Evolutionary conservation across 1,284 basidiomycete genomes (phyloP).

Genomic region (Pseudozyma tsukubaensis): DNA sequence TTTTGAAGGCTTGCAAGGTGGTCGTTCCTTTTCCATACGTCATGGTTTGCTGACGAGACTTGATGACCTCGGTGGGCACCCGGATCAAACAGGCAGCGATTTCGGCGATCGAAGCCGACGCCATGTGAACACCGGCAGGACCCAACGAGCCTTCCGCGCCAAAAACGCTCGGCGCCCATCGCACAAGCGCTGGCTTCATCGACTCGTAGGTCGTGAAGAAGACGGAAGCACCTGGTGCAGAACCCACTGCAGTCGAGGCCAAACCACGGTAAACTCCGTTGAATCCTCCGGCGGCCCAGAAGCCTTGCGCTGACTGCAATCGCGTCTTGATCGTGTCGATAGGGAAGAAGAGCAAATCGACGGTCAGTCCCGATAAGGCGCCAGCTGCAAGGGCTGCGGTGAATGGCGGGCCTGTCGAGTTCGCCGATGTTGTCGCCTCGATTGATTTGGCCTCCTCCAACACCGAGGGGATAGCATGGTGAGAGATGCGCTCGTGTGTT

Average conservation of each 20-base stretch:
- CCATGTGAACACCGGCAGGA: conserved; percentile 68
- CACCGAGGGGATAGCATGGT: conserved; percentile 34
- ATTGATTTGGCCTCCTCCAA: conserved; percentile 21
- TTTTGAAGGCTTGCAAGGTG: conserved; percentile 71
- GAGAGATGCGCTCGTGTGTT: conserved; percentile 20
- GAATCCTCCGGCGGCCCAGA: conserved; percentile 87
- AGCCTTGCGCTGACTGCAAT: conserved; percentile 88
- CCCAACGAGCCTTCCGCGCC: conserved; percentile 37
- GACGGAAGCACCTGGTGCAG: conserved; percentile 92
- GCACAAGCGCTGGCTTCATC: conserved; percentile 76
- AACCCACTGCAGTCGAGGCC: conserved; percentile 93
- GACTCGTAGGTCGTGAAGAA: conserved; percentile 97
- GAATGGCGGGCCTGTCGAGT: conserved; percentile 23
- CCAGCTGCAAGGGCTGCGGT: conserved; percentile 52
- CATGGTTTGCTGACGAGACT: conserved; percentile 83
- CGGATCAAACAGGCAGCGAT: conserved; percentile 86
- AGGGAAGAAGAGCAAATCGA: conserved; percentile 92
- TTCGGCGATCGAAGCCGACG: conserved; percentile 68
- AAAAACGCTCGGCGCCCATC: conserved; percentile 30
- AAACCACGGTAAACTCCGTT: conserved; percentile 92
- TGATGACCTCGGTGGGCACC: conserved; percentile 94
- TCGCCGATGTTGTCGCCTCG: background rate
- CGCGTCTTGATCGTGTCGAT: conserved; percentile 97
- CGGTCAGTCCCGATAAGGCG: conserved; percentile 63
- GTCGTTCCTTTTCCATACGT: conserved; percentile 75